Percentiles rank a stretch among this genome's conserved stretches.
Evolutionary conservation across 2,329 filamentous ascomycete genomes (phyloP).

Genomic region (Trichoderma citrinoviride): DNA sequence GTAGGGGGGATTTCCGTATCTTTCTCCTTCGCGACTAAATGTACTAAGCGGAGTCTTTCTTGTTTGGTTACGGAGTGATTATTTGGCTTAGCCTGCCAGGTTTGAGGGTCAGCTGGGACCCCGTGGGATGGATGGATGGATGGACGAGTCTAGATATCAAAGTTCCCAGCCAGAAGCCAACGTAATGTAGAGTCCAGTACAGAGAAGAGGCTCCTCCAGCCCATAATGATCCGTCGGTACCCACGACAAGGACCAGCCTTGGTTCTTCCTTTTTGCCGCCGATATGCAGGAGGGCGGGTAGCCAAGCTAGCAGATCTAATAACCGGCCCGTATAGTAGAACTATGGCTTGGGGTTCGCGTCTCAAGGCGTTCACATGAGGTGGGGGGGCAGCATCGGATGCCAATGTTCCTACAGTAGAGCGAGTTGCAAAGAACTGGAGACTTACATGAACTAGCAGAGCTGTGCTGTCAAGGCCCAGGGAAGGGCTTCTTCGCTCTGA

Average conservation of each 20-base stretch:
- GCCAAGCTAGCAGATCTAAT: slow-evolving; percentile 14
- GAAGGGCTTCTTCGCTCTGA: not conserved
- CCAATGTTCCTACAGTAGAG: not conserved
- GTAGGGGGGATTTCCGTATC: not conserved
- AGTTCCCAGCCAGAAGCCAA: not conserved
- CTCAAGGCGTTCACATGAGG: not conserved
- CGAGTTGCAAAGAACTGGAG: not conserved
- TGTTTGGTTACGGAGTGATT: not conserved
- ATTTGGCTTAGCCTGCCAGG: not conserved
- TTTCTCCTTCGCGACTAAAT: not conserved
- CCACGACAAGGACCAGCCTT: not conserved
- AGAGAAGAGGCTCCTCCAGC: not conserved
- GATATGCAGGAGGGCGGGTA: slow-evolving; percentile 19
- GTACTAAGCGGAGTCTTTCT: not conserved
- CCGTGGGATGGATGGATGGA: slow-evolving; percentile 7
- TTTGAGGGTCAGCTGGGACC: slow-evolving; percentile 11
- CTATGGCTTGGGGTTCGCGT: not conserved
- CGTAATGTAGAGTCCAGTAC: too few relatives aligned
- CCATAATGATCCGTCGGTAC: slow-evolving; percentile 14
- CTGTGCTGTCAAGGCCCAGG: not conserved
- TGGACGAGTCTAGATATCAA: slow-evolving; percentile 7
- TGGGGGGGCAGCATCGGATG: slow-evolving; percentile 6
- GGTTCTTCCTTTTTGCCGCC: slow-evolving; percentile 10
- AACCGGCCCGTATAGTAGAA: slow-evolving; percentile 4
- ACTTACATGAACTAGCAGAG: not conserved